Percentiles rank a stretch among this genome's conserved stretches.
phyloP scores from a whole-genome alignment of 352 stramenopile genomes.

The Globisporangium cederbergense region DNA sequence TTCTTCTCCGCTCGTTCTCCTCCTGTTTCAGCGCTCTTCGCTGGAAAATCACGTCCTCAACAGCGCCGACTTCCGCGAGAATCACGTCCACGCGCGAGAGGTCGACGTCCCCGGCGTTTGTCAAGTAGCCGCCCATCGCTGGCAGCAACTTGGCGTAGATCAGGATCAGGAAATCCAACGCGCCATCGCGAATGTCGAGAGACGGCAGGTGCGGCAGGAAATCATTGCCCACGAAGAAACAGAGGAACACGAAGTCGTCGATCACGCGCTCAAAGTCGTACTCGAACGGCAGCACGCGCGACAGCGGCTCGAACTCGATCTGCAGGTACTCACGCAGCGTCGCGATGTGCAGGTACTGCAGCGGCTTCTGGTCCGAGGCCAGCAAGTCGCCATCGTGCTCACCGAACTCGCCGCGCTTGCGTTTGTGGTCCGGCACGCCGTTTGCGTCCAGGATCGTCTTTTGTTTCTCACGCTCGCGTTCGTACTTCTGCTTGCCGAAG shows the following conservation, averaged over 20 bases:
- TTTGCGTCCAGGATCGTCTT: conserved; percentile 73
- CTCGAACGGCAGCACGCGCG: conserved; percentile 83
- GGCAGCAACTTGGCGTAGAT: conserved; percentile 92
- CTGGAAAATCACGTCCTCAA: conserved; percentile 96
- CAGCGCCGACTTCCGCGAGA: conserved; percentile 92
- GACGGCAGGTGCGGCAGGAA: conserved; percentile 98
- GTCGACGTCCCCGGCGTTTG: conserved; percentile 93
- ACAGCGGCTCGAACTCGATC: conserved; percentile 90
- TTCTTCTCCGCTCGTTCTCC: conserved; percentile 67
- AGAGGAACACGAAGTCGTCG: conserved; percentile 99
- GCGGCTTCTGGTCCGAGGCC: conserved; percentile 86
- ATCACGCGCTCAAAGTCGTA: conserved; percentile 98
- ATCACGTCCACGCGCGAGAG: conserved; percentile 95
- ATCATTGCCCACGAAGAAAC: conserved; percentile 99
- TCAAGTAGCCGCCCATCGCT: conserved; percentile 93
- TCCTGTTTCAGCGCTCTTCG: conserved; percentile 80
- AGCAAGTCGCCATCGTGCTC: conserved; percentile 76
- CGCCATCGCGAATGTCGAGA: conserved; percentile 98
- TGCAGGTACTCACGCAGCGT: conserved; percentile 93
- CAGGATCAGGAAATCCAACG: conserved; percentile 97
- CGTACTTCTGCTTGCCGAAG: conserved; percentile 82
- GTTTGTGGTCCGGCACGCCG: conserved; percentile 61
- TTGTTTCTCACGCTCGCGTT: conserved; percentile 62
- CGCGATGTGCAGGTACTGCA: conserved; percentile 93
- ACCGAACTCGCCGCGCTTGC: conserved; percentile 82